A percentile compares a stretch with the other conserved stretches of the same genome.
Conservation (phyloP, 176 grass and related monocot genomes). For the Hordeum marinum region DNA sequence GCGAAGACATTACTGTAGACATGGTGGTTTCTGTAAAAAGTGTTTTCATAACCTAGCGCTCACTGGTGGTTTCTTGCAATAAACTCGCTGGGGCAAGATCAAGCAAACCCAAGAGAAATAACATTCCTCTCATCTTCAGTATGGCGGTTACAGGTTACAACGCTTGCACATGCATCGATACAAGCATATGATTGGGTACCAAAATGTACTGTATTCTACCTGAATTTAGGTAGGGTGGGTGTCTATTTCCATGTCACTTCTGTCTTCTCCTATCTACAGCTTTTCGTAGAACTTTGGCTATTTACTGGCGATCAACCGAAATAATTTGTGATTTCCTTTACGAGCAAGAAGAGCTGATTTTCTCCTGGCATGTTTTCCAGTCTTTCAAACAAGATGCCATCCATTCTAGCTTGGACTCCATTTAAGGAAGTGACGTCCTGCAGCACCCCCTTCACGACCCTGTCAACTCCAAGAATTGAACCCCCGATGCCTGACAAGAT, state of each 20-base stretch:
- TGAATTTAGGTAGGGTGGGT: slow-evolving; percentile 26
- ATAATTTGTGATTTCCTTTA: slow-evolving; percentile 61
- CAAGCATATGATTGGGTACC: slow-evolving; percentile 10
- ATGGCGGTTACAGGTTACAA: neutral
- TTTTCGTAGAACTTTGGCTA: neutral
- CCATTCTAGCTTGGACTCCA: slow-evolving; percentile 89
- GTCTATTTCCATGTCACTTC: neutral
- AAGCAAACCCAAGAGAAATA: slow-evolving; percentile 4
- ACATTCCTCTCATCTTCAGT: neutral
- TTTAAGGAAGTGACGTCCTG: slow-evolving; percentile 45
- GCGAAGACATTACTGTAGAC: no score
- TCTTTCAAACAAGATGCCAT: slow-evolving; percentile 71
- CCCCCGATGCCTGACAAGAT: slow-evolving; percentile 51
- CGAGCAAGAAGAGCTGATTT: slow-evolving; percentile 45
- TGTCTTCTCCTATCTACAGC: slow-evolving; percentile 14
- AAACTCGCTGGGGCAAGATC: neutral
- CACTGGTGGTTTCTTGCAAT: no score
- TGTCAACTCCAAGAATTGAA: slow-evolving; percentile 70
- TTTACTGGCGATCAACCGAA: slow-evolving; percentile 43
- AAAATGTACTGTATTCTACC: slow-evolving; percentile 26
- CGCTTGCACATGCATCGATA: neutral
- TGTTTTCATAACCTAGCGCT: no score
- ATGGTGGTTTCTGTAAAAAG: no score
- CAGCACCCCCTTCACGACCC: slow-evolving; percentile 53
- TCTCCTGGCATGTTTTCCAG: slow-evolving; percentile 48